Conservation (phyloP, 2,329 filamentous ascomycete species). For the Penicillium sp. region DNA sequence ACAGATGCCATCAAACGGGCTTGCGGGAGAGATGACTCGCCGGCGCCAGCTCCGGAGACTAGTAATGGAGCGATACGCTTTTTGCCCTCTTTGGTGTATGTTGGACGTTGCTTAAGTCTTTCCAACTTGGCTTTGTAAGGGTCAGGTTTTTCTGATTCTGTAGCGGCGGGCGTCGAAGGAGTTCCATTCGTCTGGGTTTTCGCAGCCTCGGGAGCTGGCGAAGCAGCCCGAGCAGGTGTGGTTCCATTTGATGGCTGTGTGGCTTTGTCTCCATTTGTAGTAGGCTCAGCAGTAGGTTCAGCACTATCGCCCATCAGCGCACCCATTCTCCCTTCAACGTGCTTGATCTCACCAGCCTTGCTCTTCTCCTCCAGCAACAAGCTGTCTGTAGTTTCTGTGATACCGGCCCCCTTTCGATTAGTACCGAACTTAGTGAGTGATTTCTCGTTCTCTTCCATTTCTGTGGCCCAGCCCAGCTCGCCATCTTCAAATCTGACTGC, state of each 20-base stretch:
- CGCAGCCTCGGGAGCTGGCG: conserved; percentile 32
- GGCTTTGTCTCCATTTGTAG: conserved; percentile 48
- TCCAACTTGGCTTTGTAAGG: conserved; percentile 60
- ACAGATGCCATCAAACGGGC: conserved; percentile 80
- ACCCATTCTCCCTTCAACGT: conserved; percentile 92
- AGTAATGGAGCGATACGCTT: conserved; percentile 91
- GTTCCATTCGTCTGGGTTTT: conserved; percentile 41
- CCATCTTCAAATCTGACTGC: conserved; percentile 77
- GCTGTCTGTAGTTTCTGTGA: conserved; percentile 88
- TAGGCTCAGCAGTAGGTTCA: conserved; percentile 53
- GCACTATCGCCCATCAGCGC: conserved; percentile 90
- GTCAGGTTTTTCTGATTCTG: conserved; percentile 47
- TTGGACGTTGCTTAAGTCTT: conserved; percentile 83
- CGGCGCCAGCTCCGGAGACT: conserved; percentile 83
- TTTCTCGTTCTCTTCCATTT: conserved; percentile 85
- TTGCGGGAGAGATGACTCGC: conserved; percentile 83
- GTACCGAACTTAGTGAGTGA: conserved; percentile 89
- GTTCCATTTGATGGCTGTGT: conserved; percentile 47
- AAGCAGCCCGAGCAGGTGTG: conserved; percentile 33
- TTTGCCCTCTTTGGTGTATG: conserved; percentile 93
- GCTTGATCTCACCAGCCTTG: conserved; percentile 84
- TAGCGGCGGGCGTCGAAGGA: conserved; percentile 28
- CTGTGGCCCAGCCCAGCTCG: conserved; percentile 85
- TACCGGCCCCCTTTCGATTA: conserved; percentile 81
- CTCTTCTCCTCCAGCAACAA: conserved; percentile 84